Evolutionary conservation across 1,284 basidiomycete species (phyloP), one percentile per base, ranked within the genome.

Genomic region (Apiotrichum sp.): DNA sequence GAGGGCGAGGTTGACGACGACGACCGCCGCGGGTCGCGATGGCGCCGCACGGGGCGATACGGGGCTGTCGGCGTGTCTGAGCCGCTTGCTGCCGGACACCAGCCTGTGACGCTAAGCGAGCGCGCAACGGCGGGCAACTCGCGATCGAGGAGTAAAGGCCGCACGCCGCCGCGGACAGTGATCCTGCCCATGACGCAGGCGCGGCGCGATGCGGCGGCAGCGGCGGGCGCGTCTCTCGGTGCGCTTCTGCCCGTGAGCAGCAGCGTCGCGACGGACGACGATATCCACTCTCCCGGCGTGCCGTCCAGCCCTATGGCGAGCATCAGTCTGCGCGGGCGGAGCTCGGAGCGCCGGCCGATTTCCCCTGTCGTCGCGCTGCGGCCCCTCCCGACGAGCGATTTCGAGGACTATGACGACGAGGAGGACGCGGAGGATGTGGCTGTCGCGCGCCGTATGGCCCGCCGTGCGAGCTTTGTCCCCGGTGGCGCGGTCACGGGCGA

Each of bases 111-210:
- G 4, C 16, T 29, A 45, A 48, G 38, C 41, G 9, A 7, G 22
- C 49, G 45, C 10, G 52, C 49, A 3, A 44, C 55, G 2, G 56
- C 43, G 22, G 70, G 68, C 9, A 69, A 63, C 41, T 66, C 63
- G 14, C 57, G 67, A 11, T 65, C 65, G 4, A 49, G 69, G 50
- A 65, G 64, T 34, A 68, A 66, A 49, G 70, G 67, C 8, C 56
- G 68, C 13, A 70, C 70, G 22, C 70, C 70, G 11, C 70, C 69
- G 33, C 57, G 70, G n/a, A 45, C 53, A 8, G 46, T 62, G 32
- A 41, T 62, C 14, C 57, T 57, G 0, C 61, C 61, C 3, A 57
- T 62, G 55, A 57, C 61, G 4, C 42, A 29, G 16, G 56, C 53
- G 13, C 51, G 41, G 31, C 56, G 56, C 8, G 45, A 61, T 22